These are phyloP conservation scores for Stenogyne calaminthoides DNA, from an alignment of 305 asterid species.

Conservation along the genomic window DNA sequence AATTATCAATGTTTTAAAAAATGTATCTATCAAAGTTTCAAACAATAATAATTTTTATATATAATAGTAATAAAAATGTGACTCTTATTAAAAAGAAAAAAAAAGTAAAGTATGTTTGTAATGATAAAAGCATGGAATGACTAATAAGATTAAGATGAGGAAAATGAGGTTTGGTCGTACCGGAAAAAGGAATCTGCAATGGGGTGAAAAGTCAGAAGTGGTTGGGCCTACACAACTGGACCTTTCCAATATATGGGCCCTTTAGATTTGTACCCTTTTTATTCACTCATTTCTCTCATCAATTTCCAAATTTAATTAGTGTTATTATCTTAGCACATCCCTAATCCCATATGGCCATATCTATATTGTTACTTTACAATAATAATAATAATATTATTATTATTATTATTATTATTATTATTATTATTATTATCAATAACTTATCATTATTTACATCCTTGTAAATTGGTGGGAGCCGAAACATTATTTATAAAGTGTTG, in stretches of 20 bases:
- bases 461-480: neutral
- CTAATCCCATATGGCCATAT: neutral
- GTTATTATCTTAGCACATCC: neutral
- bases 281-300: slow-evolving; percentile 5
- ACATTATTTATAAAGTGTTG: too few species aligned
- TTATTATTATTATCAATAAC: neutral
- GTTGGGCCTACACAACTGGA: slow-evolving; percentile 27
- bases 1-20: too few species aligned
- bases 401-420: neutral
- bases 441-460: neutral
- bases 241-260: slow-evolving; percentile 18
- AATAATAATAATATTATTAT: too few species aligned
- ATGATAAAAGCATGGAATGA: slow-evolving; percentile 16
- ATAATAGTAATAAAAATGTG: too few species aligned
- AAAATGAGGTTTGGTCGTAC: neutral
- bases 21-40: too few species aligned
- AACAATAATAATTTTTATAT: too few species aligned
- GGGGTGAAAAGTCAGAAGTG: slow-evolving; percentile 13
- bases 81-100: too few species aligned
- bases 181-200: slow-evolving; percentile 1
- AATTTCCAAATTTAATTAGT: neutral
- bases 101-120: too few species aligned
- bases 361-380: neutral
- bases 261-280: slow-evolving; percentile 11
- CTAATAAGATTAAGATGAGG: neutral